Base-by-base conservation (phyloP, 1,284 basidiomycete species). In the Coriolopsis trogii region DNA sequence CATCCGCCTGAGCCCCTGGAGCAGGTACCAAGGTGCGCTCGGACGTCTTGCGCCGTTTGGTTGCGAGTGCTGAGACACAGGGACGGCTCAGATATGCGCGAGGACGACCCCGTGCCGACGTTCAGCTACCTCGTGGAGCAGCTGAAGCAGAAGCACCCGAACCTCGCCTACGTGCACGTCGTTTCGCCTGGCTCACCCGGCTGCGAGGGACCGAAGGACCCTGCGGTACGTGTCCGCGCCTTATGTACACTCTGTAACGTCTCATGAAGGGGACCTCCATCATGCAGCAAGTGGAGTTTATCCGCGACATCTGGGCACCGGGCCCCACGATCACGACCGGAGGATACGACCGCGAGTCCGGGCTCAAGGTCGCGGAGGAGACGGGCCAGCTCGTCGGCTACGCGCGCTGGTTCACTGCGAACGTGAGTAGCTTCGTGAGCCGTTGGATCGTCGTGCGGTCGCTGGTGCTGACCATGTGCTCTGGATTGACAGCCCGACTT, bases 141-240 rank as follows among this genome's bases (percentile, higher is more conserved):
- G 15, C 60, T 81, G 21, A 67, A 65, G 44, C 45, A 70, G 38
- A 59, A 66, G 6, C 70, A 72, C 58, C 76, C 80, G n/a, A 61
- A 74, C 21, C 66, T 87, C 8, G 81, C 81, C 0, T 87, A 84
- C 62, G 56, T 87, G 18, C 81, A 82, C 64, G 66, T 73, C 29
- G 67, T 77, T 33, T 76, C 79, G 59, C 67, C 71, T 0, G 61
- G 70, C n/a, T 62, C 69, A 0, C 39, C 30, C 6, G 63, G 57
- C 45, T 51, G 57, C 34, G 63, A 24, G 9, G 55, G 59, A 6
- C 54, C 58, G 13, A 52, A 59, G 53, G 21, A 55, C 8, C 39
- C 30, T 6, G 45, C 41, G 4, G 55, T 57, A 21, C 37, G 50
- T 39, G n/a, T 30, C 6, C 10, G 33, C 33, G 7, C 8, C 33